Base-by-base conservation (phyloP, 108 stramenopile species). In the Nannochloropsis oceanica region DNA sequence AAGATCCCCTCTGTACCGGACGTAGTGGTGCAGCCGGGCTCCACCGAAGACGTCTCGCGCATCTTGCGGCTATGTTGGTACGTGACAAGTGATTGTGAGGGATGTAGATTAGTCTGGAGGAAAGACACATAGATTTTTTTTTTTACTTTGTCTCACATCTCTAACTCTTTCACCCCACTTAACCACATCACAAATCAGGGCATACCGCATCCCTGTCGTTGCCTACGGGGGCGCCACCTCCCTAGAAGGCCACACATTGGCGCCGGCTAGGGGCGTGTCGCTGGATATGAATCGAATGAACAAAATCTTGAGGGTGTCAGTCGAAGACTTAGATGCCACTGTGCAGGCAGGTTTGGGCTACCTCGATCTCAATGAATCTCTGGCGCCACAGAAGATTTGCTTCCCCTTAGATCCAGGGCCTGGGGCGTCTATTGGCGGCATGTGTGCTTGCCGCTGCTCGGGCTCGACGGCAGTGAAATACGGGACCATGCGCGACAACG, bases 401-500 rank as follows among this genome's bases (percentile, higher is more conserved):
- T 98, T 98, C 89, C 91, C 94, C 83, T 94, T 98, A 8, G 98
- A 97, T 86, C 98, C 3, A 96, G 96, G 88, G 96, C 96, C 13
- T 94, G 59, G 59, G 59, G 96, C 95, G 22, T 95, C 94, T 27
- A 92, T 96, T 79, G 97, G 97, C 8, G 97, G 97, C 43, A 95
- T 95, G 95, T 84, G 82, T 44, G 91, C 89, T 8, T 94, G 94
- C 84, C 94, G 95, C 12, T 95, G 96, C 59, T 95, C 95, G 27
- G 98, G 98, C 13, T 97, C 96, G 12, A 95, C 95, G 20, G 94
- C 98, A 0, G 96, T 97, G n/a, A 91, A 92, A n/a, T 97, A 95
- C 85, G 96, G 95, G 25, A 95, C 95, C 26, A 98, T 98, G 96
- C 85, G 94, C 42, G 95, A 96, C 79, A 96, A 96, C 85, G 93